phyloP scores from a whole-genome alignment of 352 stramenopile genomes.

The Phytophthora chlamydospora region DNA sequence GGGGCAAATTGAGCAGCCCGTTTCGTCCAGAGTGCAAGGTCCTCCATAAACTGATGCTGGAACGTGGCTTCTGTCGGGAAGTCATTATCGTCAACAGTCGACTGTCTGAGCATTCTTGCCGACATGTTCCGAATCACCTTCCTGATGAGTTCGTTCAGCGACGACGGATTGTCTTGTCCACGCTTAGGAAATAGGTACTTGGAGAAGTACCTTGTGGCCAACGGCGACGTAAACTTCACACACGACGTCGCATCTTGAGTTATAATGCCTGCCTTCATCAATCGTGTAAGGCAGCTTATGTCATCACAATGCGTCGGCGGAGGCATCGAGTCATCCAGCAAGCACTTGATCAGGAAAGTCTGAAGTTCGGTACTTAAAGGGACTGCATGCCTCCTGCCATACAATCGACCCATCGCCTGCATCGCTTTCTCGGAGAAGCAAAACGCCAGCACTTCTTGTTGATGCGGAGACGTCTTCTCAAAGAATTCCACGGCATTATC shows the following conservation, averaged over 20 bases:
- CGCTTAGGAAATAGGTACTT: slow-evolving; percentile 24
- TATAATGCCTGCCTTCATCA: too few species aligned
- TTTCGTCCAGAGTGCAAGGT: not conserved
- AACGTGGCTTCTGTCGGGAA: slow-evolving; percentile 27
- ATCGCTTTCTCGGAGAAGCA: too few species aligned
- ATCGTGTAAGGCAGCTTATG: too few species aligned
- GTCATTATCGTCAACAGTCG: slow-evolving; percentile 2
- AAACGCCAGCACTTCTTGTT: not conserved
- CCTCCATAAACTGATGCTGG: slow-evolving; percentile 28
- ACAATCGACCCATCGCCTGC: not conserved
- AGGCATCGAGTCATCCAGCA: too few species aligned
- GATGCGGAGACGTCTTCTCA: not conserved
- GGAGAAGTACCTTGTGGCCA: slow-evolving; percentile 16
- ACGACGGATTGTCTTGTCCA: slow-evolving; percentile 12
- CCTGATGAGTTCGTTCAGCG: slow-evolving; percentile 21
- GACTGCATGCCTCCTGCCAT: not conserved
- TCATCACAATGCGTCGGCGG: too few species aligned
- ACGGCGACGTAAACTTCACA: slow-evolving; percentile 21
- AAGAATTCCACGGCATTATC: slow-evolving; percentile 3
- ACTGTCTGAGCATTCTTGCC: slow-evolving; percentile 8
- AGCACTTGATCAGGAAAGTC: not conserved
- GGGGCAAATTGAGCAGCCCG: slow-evolving; percentile 11
- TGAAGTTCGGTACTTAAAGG: slow-evolving; percentile 2
- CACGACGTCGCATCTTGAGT: too few species aligned
- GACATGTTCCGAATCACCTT: slow-evolving; percentile 24